Conservation (phyloP, 1,139 yeast genomes). For the Trichomonascaceae sp. region DNA sequence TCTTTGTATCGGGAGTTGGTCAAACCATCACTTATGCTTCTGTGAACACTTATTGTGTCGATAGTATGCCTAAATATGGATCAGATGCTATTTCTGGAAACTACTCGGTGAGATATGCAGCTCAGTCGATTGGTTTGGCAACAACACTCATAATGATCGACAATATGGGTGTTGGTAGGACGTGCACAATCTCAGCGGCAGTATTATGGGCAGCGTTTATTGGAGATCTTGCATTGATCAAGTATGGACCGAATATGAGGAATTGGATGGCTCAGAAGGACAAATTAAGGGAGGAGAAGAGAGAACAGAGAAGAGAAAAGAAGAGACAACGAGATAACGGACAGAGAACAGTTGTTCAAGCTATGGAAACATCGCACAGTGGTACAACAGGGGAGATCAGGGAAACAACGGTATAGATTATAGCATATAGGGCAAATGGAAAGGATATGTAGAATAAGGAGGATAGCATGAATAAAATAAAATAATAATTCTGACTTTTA, state of each 20-base stretch:
- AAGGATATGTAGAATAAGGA: background rate
- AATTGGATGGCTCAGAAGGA: slow-evolving; percentile 9
- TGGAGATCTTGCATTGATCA: slow-evolving; percentile 10
- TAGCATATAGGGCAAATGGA: background rate
- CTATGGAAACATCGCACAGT: background rate
- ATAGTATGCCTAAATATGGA: slow-evolving; percentile 46
- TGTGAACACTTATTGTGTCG: slow-evolving; percentile 50
- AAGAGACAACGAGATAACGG: background rate
- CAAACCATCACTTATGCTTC: slow-evolving; percentile 49
- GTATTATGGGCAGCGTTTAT: slow-evolving; percentile 23
- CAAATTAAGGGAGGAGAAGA: background rate
- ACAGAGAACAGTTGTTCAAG: background rate
- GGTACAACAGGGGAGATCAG: background rate
- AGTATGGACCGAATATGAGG: slow-evolving; percentile 12
- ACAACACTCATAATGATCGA: slow-evolving; percentile 42
- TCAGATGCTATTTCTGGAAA: slow-evolving; percentile 52
- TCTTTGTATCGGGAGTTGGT: slow-evolving; percentile 44
- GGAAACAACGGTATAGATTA: background rate
- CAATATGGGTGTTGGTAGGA: slow-evolving; percentile 49
- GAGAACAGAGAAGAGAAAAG: background rate
- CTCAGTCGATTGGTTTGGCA: slow-evolving; percentile 47
- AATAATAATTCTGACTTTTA: no score
- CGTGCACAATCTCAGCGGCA: slow-evolving; percentile 40
- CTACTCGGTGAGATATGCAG: slow-evolving; percentile 44
- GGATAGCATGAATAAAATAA: background rate